Percentiles rank a stretch among this genome's conserved stretches.
Evolutionary conservation across 2,329 filamentous ascomycete genomes (phyloP).

Genomic region (Claviceps monticola): DNA sequence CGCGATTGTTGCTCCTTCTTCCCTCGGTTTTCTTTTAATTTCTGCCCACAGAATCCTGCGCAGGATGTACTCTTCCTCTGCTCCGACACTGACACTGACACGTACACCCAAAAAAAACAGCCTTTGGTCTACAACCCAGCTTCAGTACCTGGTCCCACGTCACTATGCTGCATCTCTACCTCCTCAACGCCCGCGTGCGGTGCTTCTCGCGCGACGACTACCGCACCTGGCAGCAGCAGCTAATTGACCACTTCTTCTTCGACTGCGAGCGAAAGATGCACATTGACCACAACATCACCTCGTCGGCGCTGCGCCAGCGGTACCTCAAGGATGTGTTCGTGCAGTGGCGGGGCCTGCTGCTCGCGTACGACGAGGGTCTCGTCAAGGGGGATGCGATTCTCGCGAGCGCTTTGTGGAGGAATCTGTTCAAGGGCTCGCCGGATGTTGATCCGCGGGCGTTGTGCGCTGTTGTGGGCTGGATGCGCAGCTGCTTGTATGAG

Average conservation of each 20-base stretch:
- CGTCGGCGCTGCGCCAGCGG: slow-evolving; percentile 44
- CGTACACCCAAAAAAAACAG: slow-evolving; percentile 26
- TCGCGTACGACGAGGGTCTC: slow-evolving; percentile 74
- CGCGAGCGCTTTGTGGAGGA: slow-evolving; percentile 80
- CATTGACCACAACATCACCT: slow-evolving; percentile 57
- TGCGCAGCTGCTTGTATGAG: slow-evolving; percentile 32
- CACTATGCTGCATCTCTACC: slow-evolving; percentile 91
- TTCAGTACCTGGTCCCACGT: slow-evolving; percentile 96
- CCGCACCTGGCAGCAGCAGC: slow-evolving; percentile 71
- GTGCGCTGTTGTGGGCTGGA: slow-evolving; percentile 43
- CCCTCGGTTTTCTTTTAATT: not conserved
- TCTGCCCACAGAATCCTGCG: no score
- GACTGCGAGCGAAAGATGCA: slow-evolving; percentile 76
- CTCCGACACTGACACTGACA: not conserved
- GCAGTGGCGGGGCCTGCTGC: slow-evolving; percentile 78
- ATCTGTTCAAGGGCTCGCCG: slow-evolving; percentile 63
- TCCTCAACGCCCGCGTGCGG: slow-evolving; percentile 71
- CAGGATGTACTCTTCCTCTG: not conserved
- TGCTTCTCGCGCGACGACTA: slow-evolving; percentile 58
- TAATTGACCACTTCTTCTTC: slow-evolving; percentile 92
- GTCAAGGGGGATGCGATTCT: slow-evolving; percentile 64
- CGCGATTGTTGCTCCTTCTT: not conserved
- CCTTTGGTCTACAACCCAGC: slow-evolving; percentile 65
- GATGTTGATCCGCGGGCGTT: slow-evolving; percentile 36
- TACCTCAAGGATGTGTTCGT: slow-evolving; percentile 81